Percentiles rank a stretch among this genome's conserved stretches.
Evolutionary conservation across 345 rosid genomes (phyloP).

Genomic region (Bretschneidera sinensis): DNA sequence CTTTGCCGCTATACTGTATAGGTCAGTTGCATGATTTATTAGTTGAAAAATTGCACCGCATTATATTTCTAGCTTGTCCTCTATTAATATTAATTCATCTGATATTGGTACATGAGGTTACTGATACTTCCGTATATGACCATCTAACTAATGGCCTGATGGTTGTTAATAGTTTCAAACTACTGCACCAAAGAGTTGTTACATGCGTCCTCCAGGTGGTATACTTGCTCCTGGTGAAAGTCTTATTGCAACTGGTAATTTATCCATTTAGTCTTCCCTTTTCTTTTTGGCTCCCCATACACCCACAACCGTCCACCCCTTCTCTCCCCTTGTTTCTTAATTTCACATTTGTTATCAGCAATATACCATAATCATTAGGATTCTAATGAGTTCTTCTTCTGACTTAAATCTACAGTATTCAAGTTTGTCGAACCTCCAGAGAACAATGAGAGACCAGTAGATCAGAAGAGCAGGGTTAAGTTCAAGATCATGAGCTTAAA

Average conservation of each 20-base stretch:
- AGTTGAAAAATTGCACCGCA: no score
- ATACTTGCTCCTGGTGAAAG: conserved; percentile 69
- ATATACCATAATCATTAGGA: neutral
- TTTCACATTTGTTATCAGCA: neutral
- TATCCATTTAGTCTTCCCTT: neutral
- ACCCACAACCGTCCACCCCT: neutral
- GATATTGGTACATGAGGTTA: neutral
- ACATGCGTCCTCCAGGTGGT: conserved; percentile 79
- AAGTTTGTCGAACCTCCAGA: conserved; percentile 80
- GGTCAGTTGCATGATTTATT: no score
- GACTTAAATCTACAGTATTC: conserved; percentile 45
- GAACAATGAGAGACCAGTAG: conserved; percentile 50
- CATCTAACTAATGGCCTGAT: neutral
- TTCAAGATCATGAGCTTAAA: conserved; percentile 78
- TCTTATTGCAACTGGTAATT: conserved; percentile 56
- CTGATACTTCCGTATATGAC: neutral
- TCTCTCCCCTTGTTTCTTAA: conserved; percentile 8
- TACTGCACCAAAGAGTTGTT: conserved; percentile 76
- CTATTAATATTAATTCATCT: neutral
- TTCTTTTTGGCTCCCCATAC: neutral
- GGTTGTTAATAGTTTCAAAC: conserved; percentile 55
- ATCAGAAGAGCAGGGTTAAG: conserved; percentile 58
- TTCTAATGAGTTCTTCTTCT: conserved; percentile 10
- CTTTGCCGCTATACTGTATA: no score
- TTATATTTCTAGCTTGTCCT: no score